phyloP scores from a whole-genome alignment of 352 stramenopile genomes.

The Phytophthora brassicae region DNA sequence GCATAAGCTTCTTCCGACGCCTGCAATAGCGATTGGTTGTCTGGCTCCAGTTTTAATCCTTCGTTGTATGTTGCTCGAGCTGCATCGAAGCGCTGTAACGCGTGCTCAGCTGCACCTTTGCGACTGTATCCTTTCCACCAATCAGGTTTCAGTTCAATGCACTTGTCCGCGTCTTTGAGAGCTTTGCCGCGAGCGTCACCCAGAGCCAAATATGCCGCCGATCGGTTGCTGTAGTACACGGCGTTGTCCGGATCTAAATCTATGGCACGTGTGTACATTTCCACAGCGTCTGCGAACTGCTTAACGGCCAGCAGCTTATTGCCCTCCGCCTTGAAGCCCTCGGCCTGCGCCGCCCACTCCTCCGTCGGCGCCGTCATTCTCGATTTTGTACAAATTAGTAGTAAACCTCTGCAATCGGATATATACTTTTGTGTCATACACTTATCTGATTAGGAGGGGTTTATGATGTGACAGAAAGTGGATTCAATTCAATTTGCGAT shows the following conservation, averaged over 20 bases:
- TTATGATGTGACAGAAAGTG: not conserved
- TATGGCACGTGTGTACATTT: slow-evolving; percentile 85
- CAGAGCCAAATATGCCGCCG: slow-evolving; percentile 76
- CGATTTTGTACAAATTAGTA: too few relatives aligned
- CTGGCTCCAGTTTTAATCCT: slow-evolving; percentile 63
- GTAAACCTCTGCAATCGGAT: not conserved
- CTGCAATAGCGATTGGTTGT: slow-evolving; percentile 68
- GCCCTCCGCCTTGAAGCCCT: slow-evolving; percentile 84
- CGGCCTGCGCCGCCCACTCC: slow-evolving; percentile 70
- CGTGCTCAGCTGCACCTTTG: slow-evolving; percentile 80
- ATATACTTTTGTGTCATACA: too few relatives aligned
- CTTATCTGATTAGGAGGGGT: not conserved
- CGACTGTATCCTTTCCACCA: slow-evolving; percentile 90
- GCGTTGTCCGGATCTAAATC: slow-evolving; percentile 84
- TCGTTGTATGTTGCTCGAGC: slow-evolving; percentile 72
- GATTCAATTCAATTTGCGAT: slow-evolving; percentile 14
- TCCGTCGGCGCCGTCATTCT: slow-evolving; percentile 12
- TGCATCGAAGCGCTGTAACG: slow-evolving; percentile 71
- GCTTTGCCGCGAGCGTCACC: slow-evolving; percentile 82
- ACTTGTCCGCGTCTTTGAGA: slow-evolving; percentile 73
- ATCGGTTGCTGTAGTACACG: slow-evolving; percentile 88
- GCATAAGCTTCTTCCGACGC: slow-evolving; percentile 71
- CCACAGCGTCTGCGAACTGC: slow-evolving; percentile 63
- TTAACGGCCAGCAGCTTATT: slow-evolving; percentile 70
- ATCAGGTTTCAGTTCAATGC: slow-evolving; percentile 72